Evolutionary conservation across 2,329 filamentous ascomycete genomes (phyloP).

Genomic region (Diplocarpon mali): DNA sequence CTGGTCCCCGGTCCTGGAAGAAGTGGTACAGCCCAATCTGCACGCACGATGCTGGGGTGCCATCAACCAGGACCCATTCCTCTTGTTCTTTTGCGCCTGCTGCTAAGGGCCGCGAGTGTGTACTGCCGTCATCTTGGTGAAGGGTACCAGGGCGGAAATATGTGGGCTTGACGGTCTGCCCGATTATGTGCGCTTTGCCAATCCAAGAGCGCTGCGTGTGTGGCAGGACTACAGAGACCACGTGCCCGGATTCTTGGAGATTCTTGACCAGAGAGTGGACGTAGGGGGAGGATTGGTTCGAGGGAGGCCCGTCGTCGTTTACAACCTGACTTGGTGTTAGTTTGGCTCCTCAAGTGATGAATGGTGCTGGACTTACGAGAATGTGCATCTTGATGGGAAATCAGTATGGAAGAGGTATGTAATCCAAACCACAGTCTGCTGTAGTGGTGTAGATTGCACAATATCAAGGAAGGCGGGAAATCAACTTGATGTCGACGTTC

Average conservation of each 20-base stretch:
- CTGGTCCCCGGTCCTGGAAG: conserved; percentile 57
- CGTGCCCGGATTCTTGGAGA: conserved; percentile 66
- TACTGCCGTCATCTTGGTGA: conserved; percentile 54
- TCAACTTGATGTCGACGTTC: not conserved
- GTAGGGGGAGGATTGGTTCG: conserved; percentile 67
- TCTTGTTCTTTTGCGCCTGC: conserved; percentile 42
- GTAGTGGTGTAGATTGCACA: not conserved
- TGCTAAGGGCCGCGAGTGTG: conserved; percentile 45
- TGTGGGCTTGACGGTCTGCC: conserved; percentile 69
- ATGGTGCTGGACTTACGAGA: conserved; percentile 30
- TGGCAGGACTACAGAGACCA: conserved; percentile 84
- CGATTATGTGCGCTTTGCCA: conserved; percentile 93
- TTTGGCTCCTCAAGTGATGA: not conserved
- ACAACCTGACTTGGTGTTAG: conserved; percentile 33
- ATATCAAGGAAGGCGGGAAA: not conserved
- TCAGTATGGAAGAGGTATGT: not conserved
- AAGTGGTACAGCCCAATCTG: conserved; percentile 77
- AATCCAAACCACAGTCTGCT: too few relatives aligned
- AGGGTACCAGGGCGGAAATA: conserved; percentile 66
- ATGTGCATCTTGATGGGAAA: conserved; percentile 35
- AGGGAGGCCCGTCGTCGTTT: conserved; percentile 77
- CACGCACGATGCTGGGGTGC: conserved; percentile 69
- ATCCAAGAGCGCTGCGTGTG: conserved; percentile 95
- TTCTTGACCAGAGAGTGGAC: conserved; percentile 62
- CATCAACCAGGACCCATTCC: conserved; percentile 74